Evolutionary conservation across 169 alveolate genomes (phyloP).

Genomic region (Eimeria praecox): DNA sequence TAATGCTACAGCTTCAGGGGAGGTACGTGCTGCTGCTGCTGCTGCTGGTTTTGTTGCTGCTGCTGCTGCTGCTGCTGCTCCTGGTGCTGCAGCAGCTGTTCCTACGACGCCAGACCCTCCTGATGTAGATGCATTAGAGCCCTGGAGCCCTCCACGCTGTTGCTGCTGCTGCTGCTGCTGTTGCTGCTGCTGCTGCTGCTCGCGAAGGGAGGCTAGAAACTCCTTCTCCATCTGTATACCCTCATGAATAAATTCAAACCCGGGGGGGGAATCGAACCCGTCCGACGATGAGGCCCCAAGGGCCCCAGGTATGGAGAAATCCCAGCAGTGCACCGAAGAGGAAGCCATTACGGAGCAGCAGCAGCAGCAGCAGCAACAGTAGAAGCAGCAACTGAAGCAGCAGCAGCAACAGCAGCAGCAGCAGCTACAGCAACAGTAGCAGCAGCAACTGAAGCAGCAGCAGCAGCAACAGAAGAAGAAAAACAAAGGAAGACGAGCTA

Average conservation of each 20-base stretch:
- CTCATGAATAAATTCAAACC: conserved; percentile 18
- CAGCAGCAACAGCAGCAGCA: no score
- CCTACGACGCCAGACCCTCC: no score
- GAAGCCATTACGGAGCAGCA: not conserved
- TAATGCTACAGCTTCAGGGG: conserved; percentile 19
- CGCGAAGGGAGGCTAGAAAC: not conserved
- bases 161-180: conserved; percentile 23
- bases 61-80: conserved; percentile 36
- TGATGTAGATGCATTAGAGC: no score
- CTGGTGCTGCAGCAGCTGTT: not conserved
- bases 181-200: conserved; percentile 63
- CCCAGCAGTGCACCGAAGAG: not conserved
- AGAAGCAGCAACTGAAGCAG: not conserved
- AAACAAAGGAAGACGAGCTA: no score
- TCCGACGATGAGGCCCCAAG: not conserved
- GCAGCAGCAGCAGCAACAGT: not conserved
- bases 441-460: no score
- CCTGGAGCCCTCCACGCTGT: no score
- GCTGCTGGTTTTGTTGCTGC: not conserved
- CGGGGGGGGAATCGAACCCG: not conserved
- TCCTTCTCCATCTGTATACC: conserved; percentile 19
- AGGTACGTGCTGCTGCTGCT: not conserved
- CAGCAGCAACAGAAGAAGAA: no score
- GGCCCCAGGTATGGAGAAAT: not conserved
- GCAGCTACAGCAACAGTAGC: no score